Base-by-base conservation (phyloP, 257 asterid species). In the Primulina huaijiensis region DNA sequence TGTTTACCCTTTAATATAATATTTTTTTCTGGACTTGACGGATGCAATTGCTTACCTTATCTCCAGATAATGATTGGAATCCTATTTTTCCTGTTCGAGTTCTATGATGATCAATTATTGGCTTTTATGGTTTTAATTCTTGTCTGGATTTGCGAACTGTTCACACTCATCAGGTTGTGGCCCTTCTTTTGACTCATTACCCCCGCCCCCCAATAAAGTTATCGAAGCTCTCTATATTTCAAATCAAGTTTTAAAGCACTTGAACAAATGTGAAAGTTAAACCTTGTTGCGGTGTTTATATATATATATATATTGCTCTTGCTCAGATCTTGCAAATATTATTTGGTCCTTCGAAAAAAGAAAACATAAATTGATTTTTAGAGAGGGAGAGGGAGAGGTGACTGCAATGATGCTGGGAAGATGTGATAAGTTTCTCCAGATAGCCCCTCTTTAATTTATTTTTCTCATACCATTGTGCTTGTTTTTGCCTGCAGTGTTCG, bases 51-150 rank as follows among this genome's bases (percentile, higher is more conserved):
- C 67, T 71, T 71, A 64, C 73, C 38, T 63, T 72, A 40, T 57
- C 43, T 81, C 82, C 94, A 94, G 99, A 94, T 94, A 70, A 94
- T 94, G 99, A 94, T 94, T 60, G 99, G 99, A 67, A 91, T 94
- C 85, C 87, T 94, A 34, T 94, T 94, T 80, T 94, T 94, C 82
- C 88, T 94, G 80, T 94, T 94, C 64, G 99, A 94, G 88, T 94
- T 94, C 81, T 94, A 94, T 65, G 99, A 94, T 77, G 99, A 94
- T 69, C 99, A 94, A 85, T 82, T 94, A 61, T 75, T 94, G 85
- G 99, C 99, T 71, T 94, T 94, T 81, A 89, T 94, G 99, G 99
- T 94, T 75, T 82, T 91, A 71, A 90, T 91, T 72, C 96, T 94
- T 74, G 99, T 94, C 81, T 94, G 99, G 99, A 88, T 94, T 73